A percentile compares a stretch with the other conserved stretches of the same genome.
These are phyloP conservation scores for Boletus rubropictus DNA, from an alignment of 768 basidiomycete genomes.

Conservation along the genomic window DNA sequence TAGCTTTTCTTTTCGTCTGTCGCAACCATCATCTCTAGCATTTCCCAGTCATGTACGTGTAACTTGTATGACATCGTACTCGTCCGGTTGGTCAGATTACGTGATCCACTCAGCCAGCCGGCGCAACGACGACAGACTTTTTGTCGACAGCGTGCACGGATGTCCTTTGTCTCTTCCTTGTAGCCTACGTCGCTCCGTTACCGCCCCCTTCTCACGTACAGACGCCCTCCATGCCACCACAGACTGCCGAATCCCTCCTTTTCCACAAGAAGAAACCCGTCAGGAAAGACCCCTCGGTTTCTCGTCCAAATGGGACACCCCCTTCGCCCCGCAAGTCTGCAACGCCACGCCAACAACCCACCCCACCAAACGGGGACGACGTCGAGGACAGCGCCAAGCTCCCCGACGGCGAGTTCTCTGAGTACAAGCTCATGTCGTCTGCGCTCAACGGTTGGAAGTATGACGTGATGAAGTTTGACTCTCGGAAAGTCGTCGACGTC, in stretches of 20 bases:
- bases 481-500: slow-evolving; percentile 66
- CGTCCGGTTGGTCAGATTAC: slow-evolving; percentile 17
- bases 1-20: slow-evolving; percentile 2
- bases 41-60: slow-evolving; percentile 11
- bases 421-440: slow-evolving; percentile 75
- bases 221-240: slow-evolving; percentile 22
- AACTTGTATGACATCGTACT: slow-evolving; percentile 8
- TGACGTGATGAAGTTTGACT: slow-evolving; percentile 89
- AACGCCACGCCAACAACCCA: slow-evolving; percentile 37
- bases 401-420: slow-evolving; percentile 64
- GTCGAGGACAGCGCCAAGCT: slow-evolving; percentile 49
- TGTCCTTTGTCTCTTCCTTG: background rate
- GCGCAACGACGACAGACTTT: background rate
- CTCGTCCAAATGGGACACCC: slow-evolving; percentile 13
- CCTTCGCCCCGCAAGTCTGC: slow-evolving; percentile 34
- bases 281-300: slow-evolving; percentile 21
- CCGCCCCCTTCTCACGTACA: background rate
- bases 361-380: slow-evolving; percentile 37
- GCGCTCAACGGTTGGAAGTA: slow-evolving; percentile 84
- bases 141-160: slow-evolving; percentile 1
- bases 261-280: slow-evolving; percentile 59
- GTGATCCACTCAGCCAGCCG: too few species aligned
- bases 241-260: slow-evolving; percentile 45
- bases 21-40: slow-evolving; percentile 15
- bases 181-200: background rate